Conservation (phyloP, 805 yeast species). For the Lachancea fermentati region DNA sequence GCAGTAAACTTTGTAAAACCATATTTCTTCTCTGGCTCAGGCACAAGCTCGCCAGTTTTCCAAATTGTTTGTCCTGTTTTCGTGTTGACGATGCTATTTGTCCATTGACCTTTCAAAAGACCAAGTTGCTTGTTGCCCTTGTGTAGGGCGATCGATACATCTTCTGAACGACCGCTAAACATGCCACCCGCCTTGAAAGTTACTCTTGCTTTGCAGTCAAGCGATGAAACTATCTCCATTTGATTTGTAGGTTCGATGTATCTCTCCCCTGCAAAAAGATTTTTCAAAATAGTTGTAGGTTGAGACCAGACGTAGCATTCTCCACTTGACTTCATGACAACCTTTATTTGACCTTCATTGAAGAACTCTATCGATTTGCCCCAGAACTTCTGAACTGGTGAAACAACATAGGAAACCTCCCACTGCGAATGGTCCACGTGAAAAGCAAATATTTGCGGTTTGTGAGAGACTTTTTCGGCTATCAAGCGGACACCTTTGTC, state of each 20-base stretch:
- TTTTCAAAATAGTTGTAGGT: constrained; percentile 78
- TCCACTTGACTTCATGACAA: constrained; percentile 54
- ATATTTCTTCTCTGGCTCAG: constrained; percentile 55
- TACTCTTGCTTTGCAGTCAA: constrained; percentile 64
- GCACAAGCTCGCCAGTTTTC: constrained; percentile 62
- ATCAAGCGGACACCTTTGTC: constrained; percentile 69
- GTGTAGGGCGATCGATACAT: constrained; percentile 36
- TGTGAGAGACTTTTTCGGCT: constrained; percentile 82
- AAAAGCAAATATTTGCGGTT: constrained; percentile 76
- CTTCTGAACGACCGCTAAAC: constrained; percentile 78
- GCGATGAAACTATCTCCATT: constrained; percentile 59
- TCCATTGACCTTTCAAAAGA: constrained; percentile 71
- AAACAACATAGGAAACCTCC: constrained; percentile 58
- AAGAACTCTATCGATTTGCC: constrained; percentile 85
- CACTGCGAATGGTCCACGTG: constrained; percentile 69
- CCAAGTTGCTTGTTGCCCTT: constrained; percentile 17
- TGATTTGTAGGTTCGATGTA: constrained; percentile 80
- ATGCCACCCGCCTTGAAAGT: constrained; percentile 80
- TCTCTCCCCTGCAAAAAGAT: constrained; percentile 90
- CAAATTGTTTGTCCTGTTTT: constrained; percentile 45
- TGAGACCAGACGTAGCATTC: constrained; percentile 73
- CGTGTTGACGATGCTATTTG: constrained; percentile 49
- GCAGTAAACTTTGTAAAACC: constrained; percentile 87
- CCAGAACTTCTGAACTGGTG: constrained; percentile 88
- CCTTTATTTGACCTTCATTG: constrained; percentile 62